Conservation (phyloP, 164 flowering plant genomes). For the Buxus sempervirens region DNA sequence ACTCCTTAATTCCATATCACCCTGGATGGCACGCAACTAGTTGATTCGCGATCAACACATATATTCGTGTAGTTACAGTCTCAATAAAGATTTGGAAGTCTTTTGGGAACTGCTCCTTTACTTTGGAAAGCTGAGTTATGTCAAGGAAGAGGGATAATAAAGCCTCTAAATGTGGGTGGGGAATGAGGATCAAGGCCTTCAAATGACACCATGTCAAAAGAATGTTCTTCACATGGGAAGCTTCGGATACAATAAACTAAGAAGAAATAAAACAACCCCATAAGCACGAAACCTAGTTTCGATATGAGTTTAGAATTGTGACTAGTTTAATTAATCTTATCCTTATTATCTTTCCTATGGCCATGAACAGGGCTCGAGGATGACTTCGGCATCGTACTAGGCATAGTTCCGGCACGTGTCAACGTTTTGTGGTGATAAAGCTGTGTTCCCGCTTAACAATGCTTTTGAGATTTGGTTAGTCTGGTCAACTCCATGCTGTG, state of each 20-base stretch:
- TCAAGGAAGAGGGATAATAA: no score
- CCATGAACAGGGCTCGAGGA: constrained; percentile 6
- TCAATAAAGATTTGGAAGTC: no score
- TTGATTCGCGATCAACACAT: no score
- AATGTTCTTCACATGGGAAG: constrained; percentile 10
- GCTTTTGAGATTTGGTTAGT: neutral
- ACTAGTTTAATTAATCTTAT: neutral
- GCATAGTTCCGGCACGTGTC: neutral
- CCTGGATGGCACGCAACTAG: no score
- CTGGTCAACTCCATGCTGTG: neutral
- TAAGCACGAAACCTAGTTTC: constrained; percentile 3
- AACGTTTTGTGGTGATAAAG: neutral
- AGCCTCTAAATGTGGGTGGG: no score
- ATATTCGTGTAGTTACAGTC: no score
- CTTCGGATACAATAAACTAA: neutral
- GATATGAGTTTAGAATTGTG: neutral
- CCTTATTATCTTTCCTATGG: neutral
- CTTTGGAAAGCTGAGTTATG: no score
- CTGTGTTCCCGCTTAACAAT: neutral
- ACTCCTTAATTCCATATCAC: no score
- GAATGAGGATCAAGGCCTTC: no score
- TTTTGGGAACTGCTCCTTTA: no score
- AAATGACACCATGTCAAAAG: neutral
- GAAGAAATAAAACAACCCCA: neutral
- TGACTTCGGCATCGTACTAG: neutral